Evolutionary conservation across 1,139 yeast species (phyloP).

Genomic region (Protomyces inouyei): DNA sequence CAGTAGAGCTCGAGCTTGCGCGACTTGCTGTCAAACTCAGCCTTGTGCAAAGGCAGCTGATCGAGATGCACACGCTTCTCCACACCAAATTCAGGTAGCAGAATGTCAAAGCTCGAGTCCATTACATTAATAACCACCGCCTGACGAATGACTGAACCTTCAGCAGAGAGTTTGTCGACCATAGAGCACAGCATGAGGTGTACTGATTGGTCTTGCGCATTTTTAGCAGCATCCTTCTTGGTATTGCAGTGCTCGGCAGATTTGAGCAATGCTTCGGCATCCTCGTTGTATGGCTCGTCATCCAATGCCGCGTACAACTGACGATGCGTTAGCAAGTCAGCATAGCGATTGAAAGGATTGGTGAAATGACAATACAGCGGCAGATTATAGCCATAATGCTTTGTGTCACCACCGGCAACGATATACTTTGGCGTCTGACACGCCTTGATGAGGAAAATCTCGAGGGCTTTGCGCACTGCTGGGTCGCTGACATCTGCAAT

Average conservation of each 20-base stretch:
- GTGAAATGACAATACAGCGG: conserved; percentile 90
- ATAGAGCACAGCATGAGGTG: conserved; percentile 81
- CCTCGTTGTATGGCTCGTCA: conserved; percentile 43
- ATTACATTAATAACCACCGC: conserved; percentile 89
- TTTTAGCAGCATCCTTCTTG: conserved; percentile 88
- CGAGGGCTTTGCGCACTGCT: conserved; percentile 66
- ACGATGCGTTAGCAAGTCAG: conserved; percentile 87
- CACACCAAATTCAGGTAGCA: conserved; percentile 90
- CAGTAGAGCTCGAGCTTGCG: conserved; percentile 77
- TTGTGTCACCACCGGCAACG: conserved; percentile 69
- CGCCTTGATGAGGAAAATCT: conserved; percentile 73
- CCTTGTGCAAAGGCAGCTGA: conserved; percentile 85
- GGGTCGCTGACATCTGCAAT: conserved; percentile 61
- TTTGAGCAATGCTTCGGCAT: conserved; percentile 68
- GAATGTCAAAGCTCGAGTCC: conserved; percentile 92
- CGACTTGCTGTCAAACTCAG: conserved; percentile 70
- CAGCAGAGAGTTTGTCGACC: conserved; percentile 68
- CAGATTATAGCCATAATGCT: conserved; percentile 73
- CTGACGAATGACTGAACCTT: conserved; percentile 66
- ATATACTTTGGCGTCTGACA: conserved; percentile 81
- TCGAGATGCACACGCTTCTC: conserved; percentile 98
- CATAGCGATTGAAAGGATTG: conserved; percentile 87
- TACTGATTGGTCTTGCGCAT: conserved; percentile 91
- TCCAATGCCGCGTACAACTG: conserved; percentile 69
- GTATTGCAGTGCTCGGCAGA: conserved; percentile 89